These are phyloP conservation scores for Microstegium vimineum DNA, from an alignment of 176 grass and related monocot species.

Conservation along the genomic window DNA sequence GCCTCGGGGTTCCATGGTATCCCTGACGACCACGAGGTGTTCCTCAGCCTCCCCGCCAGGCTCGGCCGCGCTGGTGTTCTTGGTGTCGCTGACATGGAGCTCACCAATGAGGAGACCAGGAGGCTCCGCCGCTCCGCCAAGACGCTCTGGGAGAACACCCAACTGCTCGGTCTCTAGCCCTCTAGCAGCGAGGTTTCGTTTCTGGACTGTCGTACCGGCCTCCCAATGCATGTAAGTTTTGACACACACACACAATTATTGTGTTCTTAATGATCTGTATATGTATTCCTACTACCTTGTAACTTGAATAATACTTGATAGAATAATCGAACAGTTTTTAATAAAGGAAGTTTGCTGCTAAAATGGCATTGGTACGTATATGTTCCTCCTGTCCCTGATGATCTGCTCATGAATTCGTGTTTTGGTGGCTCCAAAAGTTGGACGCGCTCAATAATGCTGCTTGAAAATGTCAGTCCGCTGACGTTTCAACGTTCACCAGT, in stretches of 20 bases:
- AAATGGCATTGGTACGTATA: not conserved
- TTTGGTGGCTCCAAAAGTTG: not conserved
- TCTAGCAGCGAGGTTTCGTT: too few relatives aligned
- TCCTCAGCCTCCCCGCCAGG: conserved; percentile 72
- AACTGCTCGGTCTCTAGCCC: conserved; percentile 47
- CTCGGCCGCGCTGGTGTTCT: conserved; percentile 51
- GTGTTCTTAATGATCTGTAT: not conserved
- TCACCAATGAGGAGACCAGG: conserved; percentile 57
- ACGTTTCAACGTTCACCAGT: not conserved
- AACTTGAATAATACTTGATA: not conserved
- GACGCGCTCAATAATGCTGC: not conserved
- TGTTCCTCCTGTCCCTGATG: not conserved
- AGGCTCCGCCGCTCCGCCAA: conserved; percentile 54
- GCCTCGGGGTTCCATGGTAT: conserved; percentile 66
- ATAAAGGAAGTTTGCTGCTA: not conserved
- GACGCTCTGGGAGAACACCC: conserved; percentile 67
- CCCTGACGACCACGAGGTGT: conserved; percentile 50
- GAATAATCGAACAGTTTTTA: not conserved
- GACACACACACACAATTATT: too few relatives aligned
- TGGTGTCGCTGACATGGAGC: conserved; percentile 53
- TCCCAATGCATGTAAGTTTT: not conserved
- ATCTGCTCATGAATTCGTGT: not conserved
- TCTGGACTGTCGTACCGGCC: too few relatives aligned
- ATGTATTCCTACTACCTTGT: too few relatives aligned
- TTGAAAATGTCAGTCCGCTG: not conserved